Evolutionary conservation across 2,329 filamentous ascomycete species (phyloP).

Genomic region (Elsinoe ampelina): DNA sequence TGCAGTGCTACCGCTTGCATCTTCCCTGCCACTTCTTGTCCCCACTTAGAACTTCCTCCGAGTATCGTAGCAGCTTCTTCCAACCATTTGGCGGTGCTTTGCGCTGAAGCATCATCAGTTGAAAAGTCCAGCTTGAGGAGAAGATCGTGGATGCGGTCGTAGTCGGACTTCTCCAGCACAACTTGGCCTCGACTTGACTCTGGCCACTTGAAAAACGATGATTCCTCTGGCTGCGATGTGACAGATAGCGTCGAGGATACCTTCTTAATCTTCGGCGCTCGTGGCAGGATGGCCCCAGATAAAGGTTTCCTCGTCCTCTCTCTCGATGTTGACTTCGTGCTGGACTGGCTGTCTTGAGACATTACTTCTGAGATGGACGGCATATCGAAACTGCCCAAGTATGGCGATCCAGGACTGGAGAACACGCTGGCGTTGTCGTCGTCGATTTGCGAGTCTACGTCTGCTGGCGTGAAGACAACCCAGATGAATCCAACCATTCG

Average conservation of each 20-base stretch:
- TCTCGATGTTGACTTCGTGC: conserved; percentile 31
- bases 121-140: conserved; percentile 67
- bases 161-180: conserved; percentile 54
- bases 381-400: background rate
- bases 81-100: conserved; percentile 62
- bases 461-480: conserved; percentile 63
- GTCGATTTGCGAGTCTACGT: conserved; percentile 1
- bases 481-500: conserved; percentile 90
- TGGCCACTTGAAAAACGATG: conserved; percentile 59
- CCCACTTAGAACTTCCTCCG: conserved; percentile 16
- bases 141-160: conserved; percentile 59
- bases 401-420: conserved; percentile 5
- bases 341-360: conserved; percentile 12
- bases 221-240: conserved; percentile 44
- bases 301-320: conserved; percentile 35
- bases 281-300: conserved; percentile 52
- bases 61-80: conserved; percentile 46
- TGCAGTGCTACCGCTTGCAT: background rate
- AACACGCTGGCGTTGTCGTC: conserved; percentile 6
- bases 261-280: conserved; percentile 54
- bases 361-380: background rate
- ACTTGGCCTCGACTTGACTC: conserved; percentile 51
- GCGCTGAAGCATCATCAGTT: conserved; percentile 50
- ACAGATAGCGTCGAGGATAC: conserved; percentile 28
- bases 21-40: conserved; percentile 15